phyloP scores from a whole-genome alignment of 345 rosid species.

The Gossypium anomalum region DNA sequence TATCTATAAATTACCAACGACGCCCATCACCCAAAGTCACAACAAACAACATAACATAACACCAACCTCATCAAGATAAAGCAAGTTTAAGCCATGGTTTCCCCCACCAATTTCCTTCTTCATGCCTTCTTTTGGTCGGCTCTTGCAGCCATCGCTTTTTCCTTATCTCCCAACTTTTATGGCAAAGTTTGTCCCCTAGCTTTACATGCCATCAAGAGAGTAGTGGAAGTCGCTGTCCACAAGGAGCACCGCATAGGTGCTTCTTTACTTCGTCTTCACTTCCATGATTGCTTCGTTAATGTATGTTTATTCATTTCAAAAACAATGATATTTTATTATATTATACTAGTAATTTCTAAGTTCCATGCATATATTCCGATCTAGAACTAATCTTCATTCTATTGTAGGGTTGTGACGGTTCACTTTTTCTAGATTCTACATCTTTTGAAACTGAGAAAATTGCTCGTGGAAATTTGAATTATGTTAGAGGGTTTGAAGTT shows the following conservation, averaged over 20 bases:
- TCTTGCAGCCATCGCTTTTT: not conserved
- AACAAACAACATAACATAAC: not conserved
- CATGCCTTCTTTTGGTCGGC: not conserved
- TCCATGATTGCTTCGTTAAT: conserved; percentile 61
- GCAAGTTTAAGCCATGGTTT: not conserved
- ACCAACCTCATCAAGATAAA: not conserved
- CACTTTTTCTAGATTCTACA: conserved; percentile 40
- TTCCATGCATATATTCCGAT: not conserved
- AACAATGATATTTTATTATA: no score
- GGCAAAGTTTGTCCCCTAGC: conserved; percentile 35
- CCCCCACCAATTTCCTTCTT: not conserved
- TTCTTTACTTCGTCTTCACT: conserved; percentile 50
- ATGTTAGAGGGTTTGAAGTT: conserved; percentile 40
- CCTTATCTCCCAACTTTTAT: conserved; percentile 33
- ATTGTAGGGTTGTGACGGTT: conserved; percentile 44
- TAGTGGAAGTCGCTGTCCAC: conserved; percentile 21
- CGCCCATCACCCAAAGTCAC: not conserved
- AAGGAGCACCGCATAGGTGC: conserved; percentile 35
- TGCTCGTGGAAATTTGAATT: conserved; percentile 28
- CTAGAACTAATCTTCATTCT: not conserved
- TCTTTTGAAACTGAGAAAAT: conserved; percentile 34
- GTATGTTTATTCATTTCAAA: conserved; percentile 7
- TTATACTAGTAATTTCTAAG: no score
- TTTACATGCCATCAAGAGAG: conserved; percentile 20
- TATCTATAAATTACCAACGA: not conserved